Base-by-base conservation (phyloP, 2,329 filamentous ascomycete genomes). In the Cercospora citrullina region DNA sequence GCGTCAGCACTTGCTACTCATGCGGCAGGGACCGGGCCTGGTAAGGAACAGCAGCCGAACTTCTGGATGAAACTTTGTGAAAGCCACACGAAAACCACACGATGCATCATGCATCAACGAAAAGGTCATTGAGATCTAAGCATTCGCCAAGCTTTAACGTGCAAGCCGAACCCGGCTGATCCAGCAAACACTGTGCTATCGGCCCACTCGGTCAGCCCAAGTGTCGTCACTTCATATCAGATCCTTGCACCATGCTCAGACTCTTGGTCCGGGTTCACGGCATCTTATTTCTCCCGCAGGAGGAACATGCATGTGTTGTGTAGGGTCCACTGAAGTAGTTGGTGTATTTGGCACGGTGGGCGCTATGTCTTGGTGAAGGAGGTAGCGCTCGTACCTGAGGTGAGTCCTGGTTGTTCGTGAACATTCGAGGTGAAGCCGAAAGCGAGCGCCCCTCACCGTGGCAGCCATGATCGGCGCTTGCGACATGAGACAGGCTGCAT, bases 181-280 rank as follows among this genome's bases (percentile, higher is more conserved):
- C 45, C 45, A 23, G 45, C 45, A 14, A 23, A 16, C 10, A 14
- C 45, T 14, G 10, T 31, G 23, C 26, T 31, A 58, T 23, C 53
- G 53, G 53, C 53, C 26, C 53, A 30, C 14, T 16, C 23, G 26
- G 26, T 58, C 53, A 58, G 23, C 53, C 23, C 26, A 58, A 12
- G 23, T 58, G 53, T 58, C 53, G 53, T 58, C 53, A 58, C 53
- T 58, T 58, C 28, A 58, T 58, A 16, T 58, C 53, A 31, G 6
- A 58, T 58, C 53, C 53, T 58, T 30, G 53, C 28, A 58, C 14
- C 16, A n/a, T 31, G 23, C 53, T 31, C 26, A n/a, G 30, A 30
- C 53, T 58, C 16, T 8, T 58, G 53, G 26, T 31, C 26, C 30
- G 53, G 12, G 23, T 58, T 23, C 18, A 26, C 45, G 45, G 45